phyloP scores from a whole-genome alignment of 495 filamentous ascomycete species.

The Sordaria brevicollis region DNA sequence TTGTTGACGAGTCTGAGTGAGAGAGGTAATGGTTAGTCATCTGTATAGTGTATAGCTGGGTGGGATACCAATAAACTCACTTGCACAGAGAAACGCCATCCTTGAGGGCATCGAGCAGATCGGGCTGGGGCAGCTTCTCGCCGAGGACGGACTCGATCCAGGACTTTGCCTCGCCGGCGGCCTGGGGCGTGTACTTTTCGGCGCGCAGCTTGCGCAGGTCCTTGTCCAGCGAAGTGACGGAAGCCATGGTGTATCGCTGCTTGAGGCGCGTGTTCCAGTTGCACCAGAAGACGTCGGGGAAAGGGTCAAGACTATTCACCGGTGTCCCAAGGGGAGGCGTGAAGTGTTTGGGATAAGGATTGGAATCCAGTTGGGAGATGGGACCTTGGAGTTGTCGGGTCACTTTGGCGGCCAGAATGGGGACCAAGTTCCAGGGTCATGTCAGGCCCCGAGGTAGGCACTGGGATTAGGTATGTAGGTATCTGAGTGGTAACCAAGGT shows the following conservation, averaged over 20 bases:
- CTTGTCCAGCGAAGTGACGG: constrained; percentile 86
- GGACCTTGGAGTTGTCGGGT: not conserved
- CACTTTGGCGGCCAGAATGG: not conserved
- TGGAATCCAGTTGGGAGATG: not conserved
- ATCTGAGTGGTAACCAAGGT: not conserved
- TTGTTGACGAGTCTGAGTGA: constrained; percentile 72
- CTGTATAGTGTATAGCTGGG: not conserved
- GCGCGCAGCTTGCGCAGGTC: constrained; percentile 90
- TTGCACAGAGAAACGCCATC: constrained; percentile 89
- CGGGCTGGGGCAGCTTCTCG: constrained; percentile 55
- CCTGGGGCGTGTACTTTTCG: constrained; percentile 87
- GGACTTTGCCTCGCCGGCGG: constrained; percentile 70
- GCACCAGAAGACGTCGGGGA: not conserved
- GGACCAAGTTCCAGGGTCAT: not conserved
- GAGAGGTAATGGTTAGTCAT: constrained; percentile 13
- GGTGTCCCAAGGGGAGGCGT: not conserved
- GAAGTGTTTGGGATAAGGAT: not conserved
- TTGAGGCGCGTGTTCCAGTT: not conserved
- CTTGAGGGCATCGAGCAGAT: constrained; percentile 77
- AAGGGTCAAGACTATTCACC: not conserved
- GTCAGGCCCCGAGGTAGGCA: not conserved
- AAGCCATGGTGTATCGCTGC: constrained; percentile 56
- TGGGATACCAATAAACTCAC: constrained; percentile 42
- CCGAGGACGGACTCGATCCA: constrained; percentile 86
- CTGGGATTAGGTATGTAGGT: not conserved